Evolutionary conservation across 371 early-diverging fungal species (phyloP).

Genomic region (Chytridiales sp.): DNA sequence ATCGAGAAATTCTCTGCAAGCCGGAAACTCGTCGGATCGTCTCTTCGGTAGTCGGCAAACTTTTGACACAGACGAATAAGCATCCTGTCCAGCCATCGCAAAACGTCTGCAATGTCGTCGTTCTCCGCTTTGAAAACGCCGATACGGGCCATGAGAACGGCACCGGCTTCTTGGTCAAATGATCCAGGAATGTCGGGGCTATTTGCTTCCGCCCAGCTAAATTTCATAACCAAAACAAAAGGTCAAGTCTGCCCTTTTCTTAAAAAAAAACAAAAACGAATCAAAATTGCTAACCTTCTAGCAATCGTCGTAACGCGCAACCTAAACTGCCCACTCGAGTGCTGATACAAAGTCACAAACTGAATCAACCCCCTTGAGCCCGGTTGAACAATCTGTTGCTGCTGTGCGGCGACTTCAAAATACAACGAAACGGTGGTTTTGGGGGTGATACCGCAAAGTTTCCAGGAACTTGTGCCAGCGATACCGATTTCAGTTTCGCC

Average conservation of each 20-base stretch:
- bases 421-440: slow-evolving; percentile 87
- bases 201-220: slow-evolving; percentile 84
- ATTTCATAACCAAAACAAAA: background rate
- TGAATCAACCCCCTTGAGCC: slow-evolving; percentile 91
- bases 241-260: background rate
- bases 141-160: slow-evolving; percentile 98
- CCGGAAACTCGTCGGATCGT: slow-evolving; percentile 93
- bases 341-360: slow-evolving; percentile 94
- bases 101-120: slow-evolving; percentile 98
- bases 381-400: slow-evolving; percentile 63
- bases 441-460: slow-evolving; percentile 85
- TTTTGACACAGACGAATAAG: slow-evolving; percentile 97
- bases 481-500: slow-evolving; percentile 98
- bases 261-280: slow-evolving; percentile 1
- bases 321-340: slow-evolving; percentile 86
- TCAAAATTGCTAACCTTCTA: slow-evolving; percentile 48
- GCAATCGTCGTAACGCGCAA: slow-evolving; percentile 95
- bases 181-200: slow-evolving; percentile 85
- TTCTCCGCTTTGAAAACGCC: slow-evolving; percentile 96
- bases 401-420: slow-evolving; percentile 92
- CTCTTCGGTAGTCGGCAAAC: slow-evolving; percentile 95
- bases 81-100: slow-evolving; percentile 99
- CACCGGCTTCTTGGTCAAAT: slow-evolving; percentile 99
- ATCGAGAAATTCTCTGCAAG: slow-evolving; percentile 93
- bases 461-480: slow-evolving; percentile 94